These are phyloP conservation scores for Alectoria sarmentosa DNA, from an alignment of 495 filamentous ascomycete genomes.

Conservation along the genomic window DNA sequence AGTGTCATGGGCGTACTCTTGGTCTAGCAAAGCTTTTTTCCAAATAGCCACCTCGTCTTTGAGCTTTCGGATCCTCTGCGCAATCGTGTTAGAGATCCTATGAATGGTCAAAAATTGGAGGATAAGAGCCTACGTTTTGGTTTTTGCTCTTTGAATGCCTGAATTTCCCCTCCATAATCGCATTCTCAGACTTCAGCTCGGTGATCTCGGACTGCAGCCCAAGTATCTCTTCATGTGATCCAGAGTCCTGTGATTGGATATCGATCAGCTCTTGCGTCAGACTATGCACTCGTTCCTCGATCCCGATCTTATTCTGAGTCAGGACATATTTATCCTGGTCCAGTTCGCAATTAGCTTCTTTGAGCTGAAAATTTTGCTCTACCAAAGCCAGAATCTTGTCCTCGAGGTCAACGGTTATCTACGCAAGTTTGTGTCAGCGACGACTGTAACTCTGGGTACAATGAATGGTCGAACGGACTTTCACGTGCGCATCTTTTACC, in stretches of 20 bases:
- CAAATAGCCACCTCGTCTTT: background rate
- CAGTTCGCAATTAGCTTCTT: no score
- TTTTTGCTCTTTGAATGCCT: background rate
- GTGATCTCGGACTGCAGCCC: background rate
- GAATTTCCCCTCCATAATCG: background rate
- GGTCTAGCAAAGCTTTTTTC: background rate
- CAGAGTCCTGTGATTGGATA: background rate
- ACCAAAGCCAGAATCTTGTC: no score
- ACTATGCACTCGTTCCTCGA: background rate
- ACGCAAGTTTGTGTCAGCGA: no score
- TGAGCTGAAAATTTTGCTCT: no score
- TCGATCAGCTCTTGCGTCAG: background rate
- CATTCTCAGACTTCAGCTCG: background rate
- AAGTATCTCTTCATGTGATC: background rate
- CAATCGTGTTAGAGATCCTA: background rate
- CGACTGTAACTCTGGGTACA: no score
- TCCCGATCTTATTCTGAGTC: no score
- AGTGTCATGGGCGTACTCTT: background rate
- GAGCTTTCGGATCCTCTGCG: background rate
- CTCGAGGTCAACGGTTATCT: no score
- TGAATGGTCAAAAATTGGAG: background rate
- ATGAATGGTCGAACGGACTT: no score
- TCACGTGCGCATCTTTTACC: no score
- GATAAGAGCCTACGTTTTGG: background rate
- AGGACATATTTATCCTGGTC: no score